Evolutionary conservation across 2,329 filamentous ascomycete genomes (phyloP).

Genomic region (Blastomyces gilchristii): DNA sequence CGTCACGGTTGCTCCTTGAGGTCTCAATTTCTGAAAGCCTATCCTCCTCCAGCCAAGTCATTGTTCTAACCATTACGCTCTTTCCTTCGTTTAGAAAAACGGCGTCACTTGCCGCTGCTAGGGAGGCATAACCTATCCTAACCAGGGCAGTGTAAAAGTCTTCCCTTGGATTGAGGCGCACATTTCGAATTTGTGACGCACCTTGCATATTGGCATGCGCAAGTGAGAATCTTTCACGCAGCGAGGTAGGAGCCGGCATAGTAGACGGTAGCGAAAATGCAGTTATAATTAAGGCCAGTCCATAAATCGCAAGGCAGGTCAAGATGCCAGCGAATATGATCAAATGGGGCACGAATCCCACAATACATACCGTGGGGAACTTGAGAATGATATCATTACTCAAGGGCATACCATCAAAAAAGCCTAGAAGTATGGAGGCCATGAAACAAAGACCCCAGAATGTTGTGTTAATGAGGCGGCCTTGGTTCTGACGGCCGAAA

Average conservation of each 20-base stretch:
- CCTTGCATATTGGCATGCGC: constrained; percentile 89
- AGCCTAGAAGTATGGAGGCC: constrained; percentile 69
- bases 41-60: constrained; percentile 89
- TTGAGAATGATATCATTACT: constrained; percentile 51
- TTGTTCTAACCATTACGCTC: constrained; percentile 58
- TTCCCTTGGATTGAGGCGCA: constrained; percentile 74
- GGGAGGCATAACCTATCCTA: constrained; percentile 72
- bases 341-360: constrained; percentile 91
- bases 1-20: constrained; percentile 23
- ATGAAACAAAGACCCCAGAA: constrained; percentile 90
- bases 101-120: constrained; percentile 89
- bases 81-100: constrained; percentile 90
- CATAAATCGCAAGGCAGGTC: constrained; percentile 67
- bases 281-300: constrained; percentile 63
- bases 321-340: constrained; percentile 70
- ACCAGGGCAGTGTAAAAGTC: constrained; percentile 92
- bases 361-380: constrained; percentile 88
- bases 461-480: constrained; percentile 74
- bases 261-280: constrained; percentile 54
- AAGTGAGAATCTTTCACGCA: constrained; percentile 52
- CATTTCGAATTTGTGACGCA: constrained; percentile 70
- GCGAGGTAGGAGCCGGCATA: constrained; percentile 34
- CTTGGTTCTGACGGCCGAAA: constrained; percentile 65
- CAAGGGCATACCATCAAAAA: constrained; percentile 41
- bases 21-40: constrained; percentile 64